Conservation (phyloP, 78 protist species). For the Dictyostelium purpureum region DNA sequence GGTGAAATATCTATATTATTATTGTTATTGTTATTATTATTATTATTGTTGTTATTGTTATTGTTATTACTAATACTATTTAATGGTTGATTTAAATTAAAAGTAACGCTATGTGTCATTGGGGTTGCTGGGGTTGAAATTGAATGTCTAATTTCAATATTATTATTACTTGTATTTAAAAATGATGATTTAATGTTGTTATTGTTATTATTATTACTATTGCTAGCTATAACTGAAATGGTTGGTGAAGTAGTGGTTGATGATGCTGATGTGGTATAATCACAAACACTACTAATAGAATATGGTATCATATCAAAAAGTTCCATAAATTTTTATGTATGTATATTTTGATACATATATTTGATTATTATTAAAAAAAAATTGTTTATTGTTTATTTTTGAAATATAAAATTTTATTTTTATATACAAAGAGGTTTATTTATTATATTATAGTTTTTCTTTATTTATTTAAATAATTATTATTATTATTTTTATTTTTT, state of each 20-base stretch:
- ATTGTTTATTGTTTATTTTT: too few species aligned
- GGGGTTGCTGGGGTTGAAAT: slow-evolving; percentile 8
- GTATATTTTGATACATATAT: background rate
- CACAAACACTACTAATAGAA: slow-evolving; percentile 3
- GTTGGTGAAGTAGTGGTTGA: background rate
- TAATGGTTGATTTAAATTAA: background rate
- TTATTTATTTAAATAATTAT: background rate
- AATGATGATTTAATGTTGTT: background rate
- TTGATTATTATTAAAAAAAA: too few species aligned
- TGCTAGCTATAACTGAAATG: background rate
- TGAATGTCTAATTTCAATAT: background rate
- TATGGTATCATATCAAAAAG: slow-evolving; percentile 51
- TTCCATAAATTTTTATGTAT: slow-evolving; percentile 1
- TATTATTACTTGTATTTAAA: background rate
- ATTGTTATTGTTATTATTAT: slow-evolving; percentile 10
- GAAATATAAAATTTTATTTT: too few species aligned
- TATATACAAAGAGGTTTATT: background rate
- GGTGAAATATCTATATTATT: background rate
- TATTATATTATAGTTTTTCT: background rate
- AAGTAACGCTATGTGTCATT: background rate
- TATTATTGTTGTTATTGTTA: background rate
- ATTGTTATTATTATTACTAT: background rate
- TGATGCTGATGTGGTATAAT: background rate
- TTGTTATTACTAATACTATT: background rate
- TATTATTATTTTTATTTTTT: background rate